Evolutionary conservation across 2,329 filamentous ascomycete genomes (phyloP), one percentile per base, ranked within the genome.

Genomic region (Pyrenochaeta sp.): DNA sequence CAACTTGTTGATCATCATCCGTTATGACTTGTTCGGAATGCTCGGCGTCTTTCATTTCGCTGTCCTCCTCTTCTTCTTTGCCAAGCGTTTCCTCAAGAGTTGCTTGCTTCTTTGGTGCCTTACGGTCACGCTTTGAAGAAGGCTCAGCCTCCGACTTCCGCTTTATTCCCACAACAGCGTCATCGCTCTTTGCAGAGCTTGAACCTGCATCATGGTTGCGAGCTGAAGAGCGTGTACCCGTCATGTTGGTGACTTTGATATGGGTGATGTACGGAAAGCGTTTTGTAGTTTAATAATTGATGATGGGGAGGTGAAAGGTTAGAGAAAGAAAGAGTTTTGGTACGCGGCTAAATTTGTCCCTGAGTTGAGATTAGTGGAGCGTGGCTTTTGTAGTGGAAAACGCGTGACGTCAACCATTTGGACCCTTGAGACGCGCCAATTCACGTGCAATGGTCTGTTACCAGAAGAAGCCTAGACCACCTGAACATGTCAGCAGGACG

Each of bases 1-100:
- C 37, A 33, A 56, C 23, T 15, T 45, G 32, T 33, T 41, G 47
- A 4, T 27, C 23, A 5, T 27, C 23, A 9, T 27, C 9, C 9
- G 4, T 4, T 27, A 27, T 27, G 23, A 4, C 9, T 10, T 50
- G 41, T 11, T 57, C 61, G 1, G 54, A 54, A 10, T 23, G n/a
- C 51, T 54, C 32, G 23, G 57, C 49, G 23, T 74, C 67, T 29
- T 69, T 66, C 59, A 63, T 68, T 20, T 71, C 66, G 18, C 41
- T 55, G 37, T 72, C 65, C 3, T 59, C 54, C 30, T 72, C 56
- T 18, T 74, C 54, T 20, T 88, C 54, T 14, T 53, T 47, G 9
- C 75, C 73, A 36, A 83, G 70, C 0, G 77, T 79, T 57, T 85
- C 81, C 54, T 86, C 83, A 30, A 85, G 76, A 0, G 81, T 83